Evolutionary conservation across 208 protist genomes (phyloP).

Genomic region (Trypanosoma scelopori): DNA sequence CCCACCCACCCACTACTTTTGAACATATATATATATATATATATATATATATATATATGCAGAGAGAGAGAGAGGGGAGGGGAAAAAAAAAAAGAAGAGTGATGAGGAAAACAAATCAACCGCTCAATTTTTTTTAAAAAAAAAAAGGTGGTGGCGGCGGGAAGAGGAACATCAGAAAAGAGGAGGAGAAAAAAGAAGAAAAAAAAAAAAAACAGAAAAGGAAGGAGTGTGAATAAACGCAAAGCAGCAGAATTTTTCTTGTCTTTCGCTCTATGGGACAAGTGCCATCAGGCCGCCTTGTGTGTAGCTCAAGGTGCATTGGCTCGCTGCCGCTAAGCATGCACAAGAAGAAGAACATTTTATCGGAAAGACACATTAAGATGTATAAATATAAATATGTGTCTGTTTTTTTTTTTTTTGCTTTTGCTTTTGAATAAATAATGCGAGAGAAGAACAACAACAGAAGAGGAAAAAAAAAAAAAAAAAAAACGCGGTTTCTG

Average conservation of each 20-base stretch:
- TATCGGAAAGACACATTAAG: no score
- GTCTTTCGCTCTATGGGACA: conserved; percentile 16
- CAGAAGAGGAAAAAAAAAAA: not conserved
- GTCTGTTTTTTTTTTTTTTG: no score
- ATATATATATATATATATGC: not conserved
- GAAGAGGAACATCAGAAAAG: no score
- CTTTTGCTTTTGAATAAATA: no score
- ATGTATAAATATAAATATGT: no score
- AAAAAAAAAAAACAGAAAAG: conserved; percentile 2
- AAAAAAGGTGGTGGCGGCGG: no score
- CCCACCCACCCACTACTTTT: not conserved
- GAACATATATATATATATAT: not conserved
- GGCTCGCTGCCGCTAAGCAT: no score
- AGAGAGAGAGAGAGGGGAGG: not conserved
- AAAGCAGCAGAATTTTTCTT: conserved; percentile 4
- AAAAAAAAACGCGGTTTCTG: not conserved
- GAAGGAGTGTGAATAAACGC: not conserved
- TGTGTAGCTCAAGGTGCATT: not conserved
- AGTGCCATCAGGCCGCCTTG: not conserved
- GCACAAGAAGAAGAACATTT: no score
- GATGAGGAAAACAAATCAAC: conserved; percentile 1
- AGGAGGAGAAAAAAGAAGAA: not conserved
- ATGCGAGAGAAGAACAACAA: no score
- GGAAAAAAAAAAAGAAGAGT: conserved; percentile 2
- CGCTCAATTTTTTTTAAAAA: no score